These are phyloP conservation scores for Mucor circinelloides DNA, from an alignment of 371 early-diverging fungal species.

Conservation along the genomic window DNA sequence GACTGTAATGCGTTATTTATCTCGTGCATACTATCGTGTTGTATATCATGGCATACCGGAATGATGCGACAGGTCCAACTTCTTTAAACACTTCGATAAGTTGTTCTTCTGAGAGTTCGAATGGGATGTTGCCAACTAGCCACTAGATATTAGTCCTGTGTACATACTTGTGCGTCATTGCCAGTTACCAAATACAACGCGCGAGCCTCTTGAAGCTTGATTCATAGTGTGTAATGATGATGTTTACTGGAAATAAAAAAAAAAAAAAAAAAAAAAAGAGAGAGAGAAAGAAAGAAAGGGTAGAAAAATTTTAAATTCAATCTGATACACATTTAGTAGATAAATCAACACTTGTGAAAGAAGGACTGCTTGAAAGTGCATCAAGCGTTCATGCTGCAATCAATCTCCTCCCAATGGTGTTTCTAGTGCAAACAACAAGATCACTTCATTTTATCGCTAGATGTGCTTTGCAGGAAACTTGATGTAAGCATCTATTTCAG, in stretches of 20 bases:
- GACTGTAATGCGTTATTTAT: slow-evolving; percentile 38
- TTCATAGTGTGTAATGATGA: slow-evolving; percentile 14
- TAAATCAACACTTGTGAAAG: too few relatives aligned
- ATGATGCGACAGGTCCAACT: slow-evolving; percentile 83
- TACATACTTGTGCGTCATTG: not conserved
- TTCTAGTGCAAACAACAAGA: too few relatives aligned
- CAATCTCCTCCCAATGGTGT: not conserved
- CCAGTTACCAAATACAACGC: slow-evolving; percentile 61
- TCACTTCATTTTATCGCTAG: not conserved
- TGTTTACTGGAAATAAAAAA: not conserved
- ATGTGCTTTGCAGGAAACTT: not conserved
- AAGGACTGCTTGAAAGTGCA: not conserved
- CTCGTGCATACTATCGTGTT: not conserved
- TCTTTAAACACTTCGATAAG: slow-evolving; percentile 87
- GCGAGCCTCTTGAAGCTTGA: slow-evolving; percentile 53
- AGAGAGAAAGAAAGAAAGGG: not conserved
- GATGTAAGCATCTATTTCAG: too few relatives aligned
- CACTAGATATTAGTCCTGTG: not conserved
- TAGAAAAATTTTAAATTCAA: not conserved
- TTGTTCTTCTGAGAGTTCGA: slow-evolving; percentile 90
- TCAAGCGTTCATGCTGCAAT: not conserved
- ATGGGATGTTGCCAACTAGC: slow-evolving; percentile 82
- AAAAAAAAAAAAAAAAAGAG: not conserved
- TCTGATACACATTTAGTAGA: not conserved
- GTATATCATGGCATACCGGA: slow-evolving; percentile 50